Percentiles rank a stretch among this genome's conserved stretches.
Evolutionary conservation across 768 basidiomycete genomes (phyloP).

Genomic region (Pleurotus platypus): DNA sequence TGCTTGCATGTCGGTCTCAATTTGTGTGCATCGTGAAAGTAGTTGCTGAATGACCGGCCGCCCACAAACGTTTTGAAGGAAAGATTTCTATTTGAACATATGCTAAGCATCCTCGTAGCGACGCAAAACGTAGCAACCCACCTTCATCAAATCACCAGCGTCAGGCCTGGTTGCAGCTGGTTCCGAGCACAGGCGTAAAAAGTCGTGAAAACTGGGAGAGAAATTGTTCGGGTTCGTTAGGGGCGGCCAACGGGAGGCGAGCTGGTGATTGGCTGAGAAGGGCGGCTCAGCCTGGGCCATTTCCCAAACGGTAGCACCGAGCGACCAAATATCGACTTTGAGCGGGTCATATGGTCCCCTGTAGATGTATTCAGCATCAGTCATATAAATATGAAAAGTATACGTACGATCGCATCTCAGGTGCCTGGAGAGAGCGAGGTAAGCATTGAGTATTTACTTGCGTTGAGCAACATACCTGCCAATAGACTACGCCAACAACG

Average conservation of each 20-base stretch:
- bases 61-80: constrained; percentile 67
- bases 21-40: constrained; percentile 61
- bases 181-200: constrained; percentile 63
- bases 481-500: constrained; percentile 69
- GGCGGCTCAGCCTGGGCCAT: constrained; percentile 74
- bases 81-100: constrained; percentile 42
- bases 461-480: constrained; percentile 55
- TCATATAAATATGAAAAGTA: no score
- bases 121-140: constrained; percentile 24
- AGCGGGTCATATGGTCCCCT: constrained; percentile 72
- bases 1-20: constrained; percentile 46
- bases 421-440: constrained; percentile 39
- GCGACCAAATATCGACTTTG: constrained; percentile 77
- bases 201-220: constrained; percentile 70
- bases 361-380: constrained; percentile 10
- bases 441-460: constrained; percentile 12
- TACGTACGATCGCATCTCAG: constrained; percentile 70
- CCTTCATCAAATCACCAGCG: constrained; percentile 56
- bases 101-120: no score
- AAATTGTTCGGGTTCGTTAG: constrained; percentile 55
- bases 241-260: constrained; percentile 65
- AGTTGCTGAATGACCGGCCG: constrained; percentile 65
- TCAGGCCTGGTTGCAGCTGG: constrained; percentile 53
- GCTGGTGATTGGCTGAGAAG: constrained; percentile 54
- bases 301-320: constrained; percentile 84